phyloP scores from a whole-genome alignment of 2,329 filamentous ascomycete species.

The Microdochium trichocladiopsis region DNA sequence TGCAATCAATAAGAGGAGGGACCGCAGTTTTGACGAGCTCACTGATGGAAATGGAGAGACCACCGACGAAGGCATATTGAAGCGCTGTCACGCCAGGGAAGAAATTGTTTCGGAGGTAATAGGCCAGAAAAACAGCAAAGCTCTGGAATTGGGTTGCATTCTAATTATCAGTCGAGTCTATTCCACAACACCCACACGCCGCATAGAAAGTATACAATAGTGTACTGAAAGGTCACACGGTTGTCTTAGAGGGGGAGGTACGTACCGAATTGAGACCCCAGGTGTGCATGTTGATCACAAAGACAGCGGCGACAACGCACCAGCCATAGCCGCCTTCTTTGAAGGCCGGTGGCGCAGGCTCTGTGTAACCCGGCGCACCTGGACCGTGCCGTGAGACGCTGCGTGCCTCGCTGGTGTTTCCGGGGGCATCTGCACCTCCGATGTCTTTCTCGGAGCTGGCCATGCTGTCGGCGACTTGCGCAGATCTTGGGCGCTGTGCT shows the following conservation, averaged over 20 bases:
- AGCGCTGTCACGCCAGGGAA: conserved; percentile 59
- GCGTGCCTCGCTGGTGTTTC: conserved; percentile 4
- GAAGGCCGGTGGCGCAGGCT: conserved; percentile 20
- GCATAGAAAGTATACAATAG: too few species aligned
- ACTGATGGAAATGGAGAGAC: conserved; percentile 54
- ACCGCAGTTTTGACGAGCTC: not conserved
- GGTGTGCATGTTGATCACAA: conserved; percentile 60
- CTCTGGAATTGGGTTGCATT: conserved; percentile 23
- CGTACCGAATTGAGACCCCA: conserved; percentile 66
- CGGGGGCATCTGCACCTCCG: not conserved
- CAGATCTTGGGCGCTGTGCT: too few species aligned
- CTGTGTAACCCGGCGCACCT: conserved; percentile 39
- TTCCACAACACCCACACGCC: not conserved
- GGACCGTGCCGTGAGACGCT: conserved; percentile 3
- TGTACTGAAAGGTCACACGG: not conserved
- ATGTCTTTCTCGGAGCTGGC: conserved; percentile 4
- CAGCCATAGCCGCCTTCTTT: conserved; percentile 55
- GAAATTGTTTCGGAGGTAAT: conserved; percentile 47
- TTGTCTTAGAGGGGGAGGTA: not conserved
- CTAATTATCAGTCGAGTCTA: not conserved
- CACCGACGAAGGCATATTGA: conserved; percentile 72
- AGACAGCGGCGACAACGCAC: conserved; percentile 45
- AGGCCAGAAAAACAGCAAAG: conserved; percentile 50
- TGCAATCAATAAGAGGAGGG: not conserved
- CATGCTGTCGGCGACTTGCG: not conserved